Percentiles rank a stretch among this genome's conserved stretches.
Evolutionary conservation across 2,329 filamentous ascomycete genomes (phyloP).

Genomic region (Ophiosphaerella herpotricha): DNA sequence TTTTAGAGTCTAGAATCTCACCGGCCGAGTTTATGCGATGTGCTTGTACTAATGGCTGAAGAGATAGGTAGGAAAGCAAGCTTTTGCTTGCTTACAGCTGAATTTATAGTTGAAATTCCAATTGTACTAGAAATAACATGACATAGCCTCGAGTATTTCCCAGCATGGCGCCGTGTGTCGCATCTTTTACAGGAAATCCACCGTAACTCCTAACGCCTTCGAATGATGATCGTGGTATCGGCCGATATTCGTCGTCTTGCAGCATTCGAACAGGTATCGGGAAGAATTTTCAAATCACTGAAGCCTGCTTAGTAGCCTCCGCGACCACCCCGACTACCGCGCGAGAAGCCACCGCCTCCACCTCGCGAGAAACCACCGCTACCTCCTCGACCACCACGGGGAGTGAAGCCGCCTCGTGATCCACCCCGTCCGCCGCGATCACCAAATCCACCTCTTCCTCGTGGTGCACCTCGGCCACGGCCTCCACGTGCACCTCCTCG

Average conservation of each 20-base stretch:
- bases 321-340: conserved; percentile 32
- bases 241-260: conserved; percentile 27
- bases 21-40: too few species aligned
- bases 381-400: conserved; percentile 37
- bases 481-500: conserved; percentile 60
- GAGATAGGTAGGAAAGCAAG: background rate
- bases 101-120: background rate
- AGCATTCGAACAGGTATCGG: conserved; percentile 1
- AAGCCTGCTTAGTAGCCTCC: conserved; percentile 34
- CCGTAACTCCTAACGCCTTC: conserved; percentile 38
- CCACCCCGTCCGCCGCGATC: conserved; percentile 52
- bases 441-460: conserved; percentile 51
- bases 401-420: conserved; percentile 49
- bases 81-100: background rate
- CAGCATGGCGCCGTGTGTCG: conserved; percentile 30
- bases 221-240: conserved; percentile 42
- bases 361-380: conserved; percentile 17
- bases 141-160: conserved; percentile 3
- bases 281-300: conserved; percentile 8
- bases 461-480: conserved; percentile 56
- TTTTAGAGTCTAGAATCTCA: background rate
- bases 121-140: background rate
- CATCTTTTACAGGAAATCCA: conserved; percentile 30
- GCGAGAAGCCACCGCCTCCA: conserved; percentile 40
- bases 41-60: too few species aligned